These are phyloP conservation scores for Wickerhamomyces chaumierensis DNA, from an alignment of 805 yeast genomes.

Conservation along the genomic window DNA sequence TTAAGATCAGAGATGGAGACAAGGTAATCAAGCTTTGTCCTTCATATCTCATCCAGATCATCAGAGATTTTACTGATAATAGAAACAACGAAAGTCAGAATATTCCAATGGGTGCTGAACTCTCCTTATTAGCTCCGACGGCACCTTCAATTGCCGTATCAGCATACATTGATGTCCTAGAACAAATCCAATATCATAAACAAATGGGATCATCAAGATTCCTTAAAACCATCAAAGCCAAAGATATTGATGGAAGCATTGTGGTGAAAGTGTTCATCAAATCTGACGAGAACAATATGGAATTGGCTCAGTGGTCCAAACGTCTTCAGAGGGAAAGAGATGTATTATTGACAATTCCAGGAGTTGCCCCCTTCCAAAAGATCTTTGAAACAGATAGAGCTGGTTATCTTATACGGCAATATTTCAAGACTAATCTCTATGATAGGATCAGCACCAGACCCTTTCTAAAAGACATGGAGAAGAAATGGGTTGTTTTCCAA, in stretches of 20 bases:
- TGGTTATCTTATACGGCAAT: constrained; percentile 79
- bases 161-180: constrained; percentile 76
- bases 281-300: constrained; percentile 31
- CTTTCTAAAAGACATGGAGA: constrained; percentile 70
- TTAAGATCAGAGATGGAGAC: no score
- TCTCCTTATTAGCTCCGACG: constrained; percentile 80
- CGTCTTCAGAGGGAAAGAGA: constrained; percentile 23
- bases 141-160: constrained; percentile 88
- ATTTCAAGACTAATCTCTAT: constrained; percentile 67
- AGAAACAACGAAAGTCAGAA: no score
- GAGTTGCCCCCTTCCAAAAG: constrained; percentile 59
- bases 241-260: constrained; percentile 60
- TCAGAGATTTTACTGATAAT: no score
- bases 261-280: constrained; percentile 78
- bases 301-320: constrained; percentile 12
- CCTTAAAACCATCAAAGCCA: constrained; percentile 74
- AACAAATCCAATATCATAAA: constrained; percentile 62
- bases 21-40: no score
- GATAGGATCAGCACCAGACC: constrained; percentile 85
- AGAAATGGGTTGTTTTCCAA: constrained; percentile 78
- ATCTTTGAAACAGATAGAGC: constrained; percentile 86
- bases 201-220: constrained; percentile 75
- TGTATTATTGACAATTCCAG: constrained; percentile 38
- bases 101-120: constrained; percentile 68
- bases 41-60: no score